Base-by-base conservation (phyloP, 345 rosid species). In the Pistacia integerrima region DNA sequence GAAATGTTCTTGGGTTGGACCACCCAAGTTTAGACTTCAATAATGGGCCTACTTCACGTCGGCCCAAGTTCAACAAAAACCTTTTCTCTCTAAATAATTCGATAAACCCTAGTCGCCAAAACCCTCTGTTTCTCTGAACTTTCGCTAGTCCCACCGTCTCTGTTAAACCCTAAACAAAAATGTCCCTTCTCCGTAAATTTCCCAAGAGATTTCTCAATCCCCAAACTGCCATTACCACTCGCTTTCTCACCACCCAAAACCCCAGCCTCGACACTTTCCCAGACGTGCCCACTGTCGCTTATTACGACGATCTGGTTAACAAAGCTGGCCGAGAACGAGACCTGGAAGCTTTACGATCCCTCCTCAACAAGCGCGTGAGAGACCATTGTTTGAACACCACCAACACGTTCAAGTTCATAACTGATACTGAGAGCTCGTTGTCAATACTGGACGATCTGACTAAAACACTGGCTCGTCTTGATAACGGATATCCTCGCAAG, bases 401-500 rank as follows among this genome's bases (percentile, higher is more conserved):
- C 59, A 85, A 86, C 22, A 94, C 96, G 17, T 94, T 91, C 89
- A 90, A 77, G 35, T 92, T 92, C 90, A 82, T 94, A 70, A 79
- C 87, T 14, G 77, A 80, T 79, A 81, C 81, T 8, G 85, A 72
- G 0, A 52, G 83, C 28, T 90, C 92, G 49, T 74, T 85, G 74
- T 78, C 88, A 36, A 12, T 76, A 22, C 82, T 94, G 36, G 77
- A 81, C 54, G 72, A 82, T 25, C 90, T 94, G 82, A 67, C 73
- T 69, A 70, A 82, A 63, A 74, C 87, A 25, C 77, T 92, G 1
- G 74, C 84, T 22, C 86, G 88, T 3, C 77, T 93, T 20, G 87
- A 91, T 77, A 69, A 73, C 22, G 94, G 97, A 0, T 72, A 80
- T 81, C 46, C 92, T 7, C 84, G 89, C 11, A 87, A 81, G 60